Evolutionary conservation across 371 early-diverging fungal species (phyloP).

Genomic region (Mortierella sp.): DNA sequence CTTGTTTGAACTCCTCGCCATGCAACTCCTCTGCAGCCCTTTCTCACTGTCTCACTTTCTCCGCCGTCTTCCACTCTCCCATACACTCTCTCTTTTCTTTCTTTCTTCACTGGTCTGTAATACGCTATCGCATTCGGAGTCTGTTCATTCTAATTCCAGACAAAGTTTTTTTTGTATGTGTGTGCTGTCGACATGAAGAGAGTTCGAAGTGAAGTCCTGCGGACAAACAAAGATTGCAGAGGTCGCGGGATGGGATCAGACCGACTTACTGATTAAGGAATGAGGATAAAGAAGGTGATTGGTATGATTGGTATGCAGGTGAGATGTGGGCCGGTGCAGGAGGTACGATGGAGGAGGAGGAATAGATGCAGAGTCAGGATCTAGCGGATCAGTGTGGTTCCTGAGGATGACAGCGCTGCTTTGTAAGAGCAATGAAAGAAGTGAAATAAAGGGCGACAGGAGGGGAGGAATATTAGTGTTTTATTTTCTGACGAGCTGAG

Average conservation of each 20-base stretch:
- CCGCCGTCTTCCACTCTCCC: too few species aligned
- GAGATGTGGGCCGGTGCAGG: too few species aligned
- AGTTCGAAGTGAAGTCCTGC: not conserved
- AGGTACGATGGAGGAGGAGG: not conserved
- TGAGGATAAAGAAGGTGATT: not conserved
- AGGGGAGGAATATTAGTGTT: not conserved
- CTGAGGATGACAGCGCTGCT: not conserved
- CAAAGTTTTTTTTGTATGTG: not conserved
- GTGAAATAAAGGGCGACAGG: not conserved
- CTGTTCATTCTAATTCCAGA: conserved; percentile 2
- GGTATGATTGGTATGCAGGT: not conserved
- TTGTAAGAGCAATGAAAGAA: not conserved
- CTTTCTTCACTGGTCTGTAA: too few species aligned
- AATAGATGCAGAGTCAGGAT: not conserved
- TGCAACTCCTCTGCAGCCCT: too few species aligned
- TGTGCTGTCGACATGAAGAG: not conserved
- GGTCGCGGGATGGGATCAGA: not conserved
- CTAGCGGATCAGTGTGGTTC: not conserved
- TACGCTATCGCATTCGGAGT: too few species aligned
- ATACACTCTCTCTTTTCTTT: too few species aligned
- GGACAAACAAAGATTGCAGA: not conserved
- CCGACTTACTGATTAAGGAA: not conserved
- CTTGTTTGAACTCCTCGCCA: too few species aligned
- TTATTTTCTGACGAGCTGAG: too few species aligned
- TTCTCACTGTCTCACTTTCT: too few species aligned